Base-by-base conservation (phyloP, 345 rosid genomes). In the Pistacia atlantica region DNA sequence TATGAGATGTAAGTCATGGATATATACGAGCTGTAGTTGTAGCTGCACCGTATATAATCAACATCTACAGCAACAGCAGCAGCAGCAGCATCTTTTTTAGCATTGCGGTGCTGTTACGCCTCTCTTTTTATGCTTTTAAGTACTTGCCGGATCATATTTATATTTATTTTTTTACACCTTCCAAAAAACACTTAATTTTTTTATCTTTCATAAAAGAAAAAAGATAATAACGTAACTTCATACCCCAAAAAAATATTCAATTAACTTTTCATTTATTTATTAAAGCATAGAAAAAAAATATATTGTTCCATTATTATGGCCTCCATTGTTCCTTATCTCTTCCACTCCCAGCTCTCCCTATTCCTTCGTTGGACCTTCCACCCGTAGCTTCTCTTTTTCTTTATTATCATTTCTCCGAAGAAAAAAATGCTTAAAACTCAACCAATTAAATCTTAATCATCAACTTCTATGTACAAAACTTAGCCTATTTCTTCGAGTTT, bases 21-120 rank as follows among this genome's bases (percentile, higher is more conserved):
- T 54, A 37, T 48, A 46, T 46, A 61, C 76, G 28, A 61, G 31
- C 18, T 16, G 57, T 54, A 13, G 18, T 14, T 2, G 56, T 52
- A 11, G 57, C n/a, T 14, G 12, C 38, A 8, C 61, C n/a, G 71
- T 65, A 65, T 71, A 64, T 20, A 64, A 74, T 55, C 75, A 64
- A 56, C 73, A n/a, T 14, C 67, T 33, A 13, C 48, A 37, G 11
- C 71, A 67, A 25, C 58, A 49, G 22, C 72, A 69, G 18, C 46
- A 69, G 18, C 46, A 16, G 35, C 59, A 49, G 64, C 80, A 66
- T 75, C 74, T 71, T 66, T 83, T 75, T 78, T 69, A 55, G 81
- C 83, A 77, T 89, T 86, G 85, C 92, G 88, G 90, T 78, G 83
- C 87, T 85, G 79, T 81, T 78, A 91, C 93, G 93, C 75, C 90